These are phyloP conservation scores for Calocybe gambosa DNA, from an alignment of 1,284 basidiomycete genomes.

Conservation along the genomic window DNA sequence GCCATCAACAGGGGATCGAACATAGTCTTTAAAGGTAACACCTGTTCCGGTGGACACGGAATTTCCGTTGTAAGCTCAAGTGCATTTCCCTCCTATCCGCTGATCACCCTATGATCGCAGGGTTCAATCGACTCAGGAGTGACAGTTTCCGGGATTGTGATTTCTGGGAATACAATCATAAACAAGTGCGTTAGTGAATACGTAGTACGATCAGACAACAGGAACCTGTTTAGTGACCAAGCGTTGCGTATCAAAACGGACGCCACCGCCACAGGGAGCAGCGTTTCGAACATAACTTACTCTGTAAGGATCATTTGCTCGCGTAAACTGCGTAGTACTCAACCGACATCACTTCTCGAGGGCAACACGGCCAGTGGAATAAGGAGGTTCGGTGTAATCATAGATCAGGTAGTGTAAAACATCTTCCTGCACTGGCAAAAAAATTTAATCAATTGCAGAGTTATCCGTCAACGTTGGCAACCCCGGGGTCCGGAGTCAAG, in stretches of 20 bases:
- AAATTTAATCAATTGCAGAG: constrained; percentile 26
- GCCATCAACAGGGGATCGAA: constrained; percentile 54
- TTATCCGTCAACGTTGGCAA: constrained; percentile 38
- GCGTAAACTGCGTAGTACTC: neutral
- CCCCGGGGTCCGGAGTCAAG: constrained; percentile 43
- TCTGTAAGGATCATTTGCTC: constrained; percentile 22
- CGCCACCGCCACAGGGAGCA: constrained; percentile 30
- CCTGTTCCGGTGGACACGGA: constrained; percentile 53
- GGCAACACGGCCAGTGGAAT: constrained; percentile 38
- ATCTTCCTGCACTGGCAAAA: neutral
- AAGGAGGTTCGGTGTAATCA: constrained; percentile 37
- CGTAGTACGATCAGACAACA: constrained; percentile 5
- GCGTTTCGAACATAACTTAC: constrained; percentile 37
- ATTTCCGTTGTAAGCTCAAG: constrained; percentile 42
- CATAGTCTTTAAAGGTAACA: constrained; percentile 48
- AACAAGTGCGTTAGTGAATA: constrained; percentile 27
- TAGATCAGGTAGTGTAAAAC: constrained; percentile 27
- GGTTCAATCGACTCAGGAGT: constrained; percentile 46
- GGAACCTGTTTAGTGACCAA: constrained; percentile 27
- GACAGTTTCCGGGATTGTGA: constrained; percentile 41
- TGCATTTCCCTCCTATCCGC: neutral
- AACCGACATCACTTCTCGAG: constrained; percentile 17
- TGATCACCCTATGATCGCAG: constrained; percentile 19
- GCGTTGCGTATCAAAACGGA: constrained; percentile 45
- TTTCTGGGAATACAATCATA: constrained; percentile 43